phyloP scores from a whole-genome alignment of 352 stramenopile genomes.

The Thraustochytrium striatum region DNA sequence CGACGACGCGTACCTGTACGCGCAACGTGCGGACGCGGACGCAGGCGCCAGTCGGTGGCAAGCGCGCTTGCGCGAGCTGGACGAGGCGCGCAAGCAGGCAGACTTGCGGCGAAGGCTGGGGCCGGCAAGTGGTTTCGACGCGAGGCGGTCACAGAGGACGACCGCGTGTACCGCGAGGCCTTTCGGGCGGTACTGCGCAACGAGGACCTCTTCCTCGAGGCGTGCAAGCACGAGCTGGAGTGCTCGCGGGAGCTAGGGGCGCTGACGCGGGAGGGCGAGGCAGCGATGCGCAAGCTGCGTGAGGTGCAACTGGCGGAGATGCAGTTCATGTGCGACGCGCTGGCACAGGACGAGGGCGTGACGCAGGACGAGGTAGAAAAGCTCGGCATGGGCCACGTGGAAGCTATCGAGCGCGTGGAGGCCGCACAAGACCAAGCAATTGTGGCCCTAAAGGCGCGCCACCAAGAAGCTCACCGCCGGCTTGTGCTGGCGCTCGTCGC shows the following conservation, averaged over 20 bases:
- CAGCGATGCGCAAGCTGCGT: background rate
- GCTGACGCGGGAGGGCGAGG: background rate
- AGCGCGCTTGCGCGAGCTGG: too few species aligned
- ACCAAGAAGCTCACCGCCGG: background rate
- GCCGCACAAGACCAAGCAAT: background rate
- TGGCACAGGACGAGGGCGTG: background rate
- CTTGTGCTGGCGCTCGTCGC: background rate
- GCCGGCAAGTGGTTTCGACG: too few species aligned
- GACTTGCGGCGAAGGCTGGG: too few species aligned
- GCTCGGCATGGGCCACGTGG: background rate
- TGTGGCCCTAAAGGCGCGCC: background rate
- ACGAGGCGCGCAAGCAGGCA: too few species aligned
- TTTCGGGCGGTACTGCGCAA: background rate
- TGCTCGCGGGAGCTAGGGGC: background rate
- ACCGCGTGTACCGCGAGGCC: background rate
- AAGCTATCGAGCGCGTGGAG: background rate
- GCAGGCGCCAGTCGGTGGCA: too few species aligned
- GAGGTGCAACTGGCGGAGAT: constrained; percentile 19
- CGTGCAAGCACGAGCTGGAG: background rate
- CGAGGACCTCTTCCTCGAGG: background rate
- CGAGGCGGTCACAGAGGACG: too few species aligned
- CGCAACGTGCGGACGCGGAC: too few species aligned
- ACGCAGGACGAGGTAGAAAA: constrained; percentile 11
- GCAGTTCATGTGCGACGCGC: constrained; percentile 22
- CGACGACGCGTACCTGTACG: too few species aligned